Evolutionary conservation across 2,329 filamentous ascomycete genomes (phyloP).

Genomic region (Celoporthe dispersa): DNA sequence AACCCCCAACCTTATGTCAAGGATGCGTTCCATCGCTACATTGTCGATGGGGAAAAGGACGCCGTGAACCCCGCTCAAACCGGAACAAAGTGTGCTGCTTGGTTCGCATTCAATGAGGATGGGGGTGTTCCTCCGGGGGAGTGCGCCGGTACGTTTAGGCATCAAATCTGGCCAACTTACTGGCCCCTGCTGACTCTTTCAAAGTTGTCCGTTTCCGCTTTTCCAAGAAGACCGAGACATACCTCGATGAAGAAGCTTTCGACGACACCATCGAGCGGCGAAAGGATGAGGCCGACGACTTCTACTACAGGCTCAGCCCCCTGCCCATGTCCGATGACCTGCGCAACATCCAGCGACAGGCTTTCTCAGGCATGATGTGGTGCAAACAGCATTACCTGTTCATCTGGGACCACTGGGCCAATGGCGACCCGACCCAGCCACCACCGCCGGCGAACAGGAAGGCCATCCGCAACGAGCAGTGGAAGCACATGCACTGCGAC

Average conservation of each 20-base stretch:
- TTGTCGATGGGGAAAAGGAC: slow-evolving; percentile 79
- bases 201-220: slow-evolving; percentile 88
- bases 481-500: slow-evolving; percentile 94
- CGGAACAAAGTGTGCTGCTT: slow-evolving; percentile 89
- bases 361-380: slow-evolving; percentile 97
- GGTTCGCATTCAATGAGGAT: slow-evolving; percentile 89
- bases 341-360: slow-evolving; percentile 92
- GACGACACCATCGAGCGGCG: slow-evolving; percentile 89
- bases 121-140: slow-evolving; percentile 87
- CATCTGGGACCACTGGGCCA: slow-evolving; percentile 97
- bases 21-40: slow-evolving; percentile 89
- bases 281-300: slow-evolving; percentile 90
- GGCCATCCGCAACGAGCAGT: slow-evolving; percentile 80
- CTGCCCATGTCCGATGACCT: slow-evolving; percentile 92
- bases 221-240: slow-evolving; percentile 74
- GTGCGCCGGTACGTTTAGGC: slow-evolving; percentile 75
- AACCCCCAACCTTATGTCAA: slow-evolving; percentile 89
- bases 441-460: slow-evolving; percentile 83
- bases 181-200: slow-evolving; percentile 7
- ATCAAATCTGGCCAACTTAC: slow-evolving; percentile 45
- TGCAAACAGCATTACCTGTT: slow-evolving; percentile 97
- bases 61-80: slow-evolving; percentile 79
- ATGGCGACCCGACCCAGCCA: slow-evolving; percentile 86
- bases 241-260: slow-evolving; percentile 90
- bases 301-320: slow-evolving; percentile 91